Evolutionary conservation across 2,329 filamentous ascomycete genomes (phyloP).

Genomic region (Aureobasidium sp.): DNA sequence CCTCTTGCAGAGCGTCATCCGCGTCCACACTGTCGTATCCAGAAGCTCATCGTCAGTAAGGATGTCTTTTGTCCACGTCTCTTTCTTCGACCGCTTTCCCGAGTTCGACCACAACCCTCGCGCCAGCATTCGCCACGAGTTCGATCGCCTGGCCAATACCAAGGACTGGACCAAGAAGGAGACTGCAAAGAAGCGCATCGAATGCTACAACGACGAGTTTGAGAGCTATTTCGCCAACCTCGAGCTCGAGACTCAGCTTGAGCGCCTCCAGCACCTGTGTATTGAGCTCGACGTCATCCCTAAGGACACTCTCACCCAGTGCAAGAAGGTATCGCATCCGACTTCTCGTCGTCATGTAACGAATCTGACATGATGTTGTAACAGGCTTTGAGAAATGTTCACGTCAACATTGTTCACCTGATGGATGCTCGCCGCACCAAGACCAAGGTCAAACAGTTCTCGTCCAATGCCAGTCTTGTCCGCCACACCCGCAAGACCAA

Average conservation of each 20-base stretch:
- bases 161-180: neutral
- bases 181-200: neutral
- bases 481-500: neutral
- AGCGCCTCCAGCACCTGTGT: constrained; percentile 16
- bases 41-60: neutral
- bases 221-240: neutral
- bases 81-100: constrained; percentile 1
- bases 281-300: constrained; percentile 13
- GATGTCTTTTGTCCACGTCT: neutral
- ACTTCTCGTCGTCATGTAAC: no score
- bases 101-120: neutral
- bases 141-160: neutral
- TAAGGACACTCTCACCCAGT: constrained; percentile 11
- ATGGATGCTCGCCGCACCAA: neutral
- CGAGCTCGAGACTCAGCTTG: constrained; percentile 1
- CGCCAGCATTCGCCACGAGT: neutral
- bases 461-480: neutral
- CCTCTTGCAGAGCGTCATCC: neutral
- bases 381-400: no score
- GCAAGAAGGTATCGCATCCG: constrained; percentile 16
- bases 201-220: neutral
- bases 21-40: neutral
- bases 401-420: neutral
- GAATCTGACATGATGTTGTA: no score
- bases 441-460: neutral